Evolutionary conservation across 139 green algal genomes (phyloP), one percentile per base, ranked within the genome.

Genomic region (Haematococcus sp.): DNA sequence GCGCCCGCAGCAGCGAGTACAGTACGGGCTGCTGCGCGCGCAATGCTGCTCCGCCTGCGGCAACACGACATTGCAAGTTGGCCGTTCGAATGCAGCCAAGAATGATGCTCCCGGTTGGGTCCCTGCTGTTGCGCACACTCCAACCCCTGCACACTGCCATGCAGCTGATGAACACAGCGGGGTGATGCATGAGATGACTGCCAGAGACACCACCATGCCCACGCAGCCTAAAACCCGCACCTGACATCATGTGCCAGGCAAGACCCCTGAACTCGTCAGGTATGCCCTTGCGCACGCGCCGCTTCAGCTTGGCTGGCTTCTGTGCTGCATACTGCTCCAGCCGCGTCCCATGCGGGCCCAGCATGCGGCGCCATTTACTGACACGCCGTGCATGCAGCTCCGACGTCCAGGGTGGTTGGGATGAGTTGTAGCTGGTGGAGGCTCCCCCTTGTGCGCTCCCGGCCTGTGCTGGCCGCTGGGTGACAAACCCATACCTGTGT

Each of bases 201-300:
- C n/a, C 58, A 65, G n/a, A 65, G 11, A 63, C 15, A 31, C 1
- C 30, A n/a, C 1, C 68, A 46, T 20, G 15, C 28, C 23, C 33
- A 58, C n/a, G 63, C 74, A 31, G 11, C 32, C 35, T 43, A 13
- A 16, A 51, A 58, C 71, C 33, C 44, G 30, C 81, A 83, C 88
- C 88, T 68, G 87, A 90, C 35, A 94, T 64, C 55, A 83, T 46
- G 67, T 91, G 84, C 89, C 89, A 94, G 5, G 78, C 83, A 33
- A 91, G 63, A 0, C 86, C 84, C 5, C 89, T 61, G 4, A 92
- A 70, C 61, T 80, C 60, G 56, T 91, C 82, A 5, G 87, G 89
- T 0, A 94, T 84, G 44, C 89, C 89, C 76, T 92, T 92, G 35
- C 87, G 77, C 23, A 89, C 79, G 2, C 87, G 82, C 33, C 70